phyloP scores from a whole-genome alignment of 1,139 yeast genomes.

The Schizosaccharomyces versatilis region DNA sequence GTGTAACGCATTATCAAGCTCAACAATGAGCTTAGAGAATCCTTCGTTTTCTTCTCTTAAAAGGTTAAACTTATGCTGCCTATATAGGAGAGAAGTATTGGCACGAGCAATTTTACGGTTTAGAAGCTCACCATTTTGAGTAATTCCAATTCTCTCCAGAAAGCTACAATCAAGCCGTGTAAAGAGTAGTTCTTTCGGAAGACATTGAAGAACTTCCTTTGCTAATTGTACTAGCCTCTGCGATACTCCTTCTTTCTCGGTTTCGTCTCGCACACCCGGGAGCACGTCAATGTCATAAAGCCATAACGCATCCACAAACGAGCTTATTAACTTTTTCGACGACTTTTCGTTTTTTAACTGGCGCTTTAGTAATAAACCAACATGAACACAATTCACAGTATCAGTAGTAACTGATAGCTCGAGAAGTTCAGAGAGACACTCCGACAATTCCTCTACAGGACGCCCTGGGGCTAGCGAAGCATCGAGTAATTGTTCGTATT shows the following conservation, averaged over 20 bases:
- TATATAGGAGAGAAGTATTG: constrained; percentile 30
- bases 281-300: not conserved
- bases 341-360: too few relatives aligned
- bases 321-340: too few relatives aligned
- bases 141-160: not conserved
- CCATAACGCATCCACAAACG: not conserved
- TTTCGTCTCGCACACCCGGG: not conserved
- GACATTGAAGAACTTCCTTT: not conserved
- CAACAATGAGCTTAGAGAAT: constrained; percentile 41
- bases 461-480: too few relatives aligned
- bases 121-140: not conserved
- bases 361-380: too few relatives aligned
- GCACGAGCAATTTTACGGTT: constrained; percentile 16
- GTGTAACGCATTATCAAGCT: constrained; percentile 20
- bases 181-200: not conserved
- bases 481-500: too few relatives aligned
- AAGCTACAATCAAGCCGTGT: not conserved
- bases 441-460: too few relatives aligned
- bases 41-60: constrained; percentile 70
- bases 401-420: too few relatives aligned
- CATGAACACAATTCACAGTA: too few relatives aligned
- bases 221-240: not conserved
- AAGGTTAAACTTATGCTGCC: constrained; percentile 51
- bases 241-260: not conserved
- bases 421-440: too few relatives aligned